Base-by-base conservation (phyloP, 257 asterid species). In the Paraleonurus japonicus region DNA sequence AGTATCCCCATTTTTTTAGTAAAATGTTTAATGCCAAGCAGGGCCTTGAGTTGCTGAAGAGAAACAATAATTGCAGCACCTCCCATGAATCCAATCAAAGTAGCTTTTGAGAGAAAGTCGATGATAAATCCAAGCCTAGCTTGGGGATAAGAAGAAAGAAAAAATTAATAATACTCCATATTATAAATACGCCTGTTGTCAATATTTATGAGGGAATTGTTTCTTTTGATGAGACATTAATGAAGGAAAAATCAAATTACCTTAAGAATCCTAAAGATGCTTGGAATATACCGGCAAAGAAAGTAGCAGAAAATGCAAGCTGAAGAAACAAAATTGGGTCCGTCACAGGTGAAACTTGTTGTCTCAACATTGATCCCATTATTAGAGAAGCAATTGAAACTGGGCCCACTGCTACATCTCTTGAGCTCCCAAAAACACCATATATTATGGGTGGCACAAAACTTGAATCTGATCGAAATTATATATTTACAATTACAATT, bases 391-490 rank as follows among this genome's bases (percentile, higher is more conserved):
- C 94, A 7, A 89, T 87, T 0, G 96, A 85, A 66, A 89, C 96
- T 69, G 95, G 94, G 1, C 96, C 96, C 0, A 89, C 96, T 35
- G 95, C 96, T 10, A 89, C 84, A 85, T 89, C 92, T 58, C 86
- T 85, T 69, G 94, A 89, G 78, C 96, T 89, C 58, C 96, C 96
- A 73, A 87, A 87, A 27, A 84, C 84, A 61, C 86, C 94, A 75
- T 87, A 89, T 55, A 89, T 73, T 3, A 89, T 60, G 2, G 94
- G 96, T 2, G 94, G 96, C 73, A 89, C 96, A 82, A 89, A 89
- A 61, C 94, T 89, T 55, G 96, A 89, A 87, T 89, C 96, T 89
- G 78, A n/a, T n/a, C n/a, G n/a, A n/a, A n/a, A n/a, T n/a, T n/a
- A n/a, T n/a, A n/a, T n/a, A n/a, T n/a, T n/a, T n/a, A n/a, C n/a